Conservation (phyloP, 306 rosid genomes). For the Lathyrus tuberosus region DNA sequence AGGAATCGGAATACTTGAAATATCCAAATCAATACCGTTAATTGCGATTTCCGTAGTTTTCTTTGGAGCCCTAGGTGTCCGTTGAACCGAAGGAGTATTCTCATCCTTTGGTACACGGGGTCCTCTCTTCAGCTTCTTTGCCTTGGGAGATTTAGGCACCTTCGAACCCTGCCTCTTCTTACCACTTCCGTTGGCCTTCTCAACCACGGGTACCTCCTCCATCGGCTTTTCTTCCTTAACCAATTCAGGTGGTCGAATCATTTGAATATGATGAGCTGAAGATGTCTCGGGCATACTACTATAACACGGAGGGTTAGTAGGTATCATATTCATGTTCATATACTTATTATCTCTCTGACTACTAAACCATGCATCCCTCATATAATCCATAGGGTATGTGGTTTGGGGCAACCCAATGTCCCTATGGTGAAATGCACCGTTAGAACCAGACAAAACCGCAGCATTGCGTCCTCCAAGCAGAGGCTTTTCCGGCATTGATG, state of each 20-base stretch:
- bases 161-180: conserved; percentile 76
- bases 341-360: conserved; percentile 66
- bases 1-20: conserved; percentile 86
- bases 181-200: conserved; percentile 55
- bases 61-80: conserved; percentile 71
- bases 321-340: conserved; percentile 65
- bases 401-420: conserved; percentile 69
- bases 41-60: conserved; percentile 81
- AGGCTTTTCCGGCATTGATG: conserved; percentile 76
- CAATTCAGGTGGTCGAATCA: conserved; percentile 60
- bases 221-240: conserved; percentile 61
- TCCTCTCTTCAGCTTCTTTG: conserved; percentile 79
- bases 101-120: conserved; percentile 63
- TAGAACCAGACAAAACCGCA: conserved; percentile 50
- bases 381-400: conserved; percentile 64
- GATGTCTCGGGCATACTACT: conserved; percentile 66
- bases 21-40: conserved; percentile 80
- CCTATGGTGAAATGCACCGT: conserved; percentile 68
- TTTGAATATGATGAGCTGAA: conserved; percentile 64
- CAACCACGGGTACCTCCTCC: conserved; percentile 64
- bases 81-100: conserved; percentile 58
- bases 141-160: conserved; percentile 71
- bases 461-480: conserved; percentile 68
- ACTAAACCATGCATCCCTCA: conserved; percentile 84
- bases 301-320: conserved; percentile 55